Base-by-base conservation (phyloP, 2,329 filamentous ascomycete species). In the Macrophomina pseudophaseolina region DNA sequence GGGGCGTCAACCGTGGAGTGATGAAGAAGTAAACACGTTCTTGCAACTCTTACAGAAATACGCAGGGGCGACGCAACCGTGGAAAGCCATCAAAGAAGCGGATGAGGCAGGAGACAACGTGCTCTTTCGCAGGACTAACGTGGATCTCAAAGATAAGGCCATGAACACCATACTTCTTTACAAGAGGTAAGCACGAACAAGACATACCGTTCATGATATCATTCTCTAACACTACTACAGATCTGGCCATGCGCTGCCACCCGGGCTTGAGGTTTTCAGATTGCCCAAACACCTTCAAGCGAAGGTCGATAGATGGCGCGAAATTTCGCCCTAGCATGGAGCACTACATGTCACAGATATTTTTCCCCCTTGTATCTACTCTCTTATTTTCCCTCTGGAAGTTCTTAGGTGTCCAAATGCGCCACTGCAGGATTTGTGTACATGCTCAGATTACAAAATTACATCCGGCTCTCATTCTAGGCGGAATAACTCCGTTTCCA, bases 141-240 rank as follows among this genome's bases (percentile, higher is more conserved):
- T 86, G 2, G 83, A 86, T 52, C 68, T 88, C 7, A 82, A 82
- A 68, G 80, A 82, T 53, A 82, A 82, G 68, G 79, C 74, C 12
- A 72, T 78, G 58, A 80, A 75, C 51, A 77, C 82, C 72, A 78
- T 79, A 11, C 67, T 75, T 6, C 74, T 71, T 48, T 80, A 75
- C 74, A 74, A 80, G 38, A 78, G 76, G 80, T 81, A 72, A 70
- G 77, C 71, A 23, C 8, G 7, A 12, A 11, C 18, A 4, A 9
- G 23, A 11, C 3, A 4, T 3, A 9, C 14, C 2, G 8, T n/a
- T 62, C 7, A 7, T 44, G 6, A 16, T 8, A 11, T 11, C 12
- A 11, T 16, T n/a, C n/a, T 16, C 58, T 62, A 32, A 62, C 14
- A 14, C n/a, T n/a, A 8, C 23, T 18, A n/a, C 33, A 59, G 54